phyloP scores from a whole-genome alignment of 306 rosid genomes.

The Senna tora region DNA sequence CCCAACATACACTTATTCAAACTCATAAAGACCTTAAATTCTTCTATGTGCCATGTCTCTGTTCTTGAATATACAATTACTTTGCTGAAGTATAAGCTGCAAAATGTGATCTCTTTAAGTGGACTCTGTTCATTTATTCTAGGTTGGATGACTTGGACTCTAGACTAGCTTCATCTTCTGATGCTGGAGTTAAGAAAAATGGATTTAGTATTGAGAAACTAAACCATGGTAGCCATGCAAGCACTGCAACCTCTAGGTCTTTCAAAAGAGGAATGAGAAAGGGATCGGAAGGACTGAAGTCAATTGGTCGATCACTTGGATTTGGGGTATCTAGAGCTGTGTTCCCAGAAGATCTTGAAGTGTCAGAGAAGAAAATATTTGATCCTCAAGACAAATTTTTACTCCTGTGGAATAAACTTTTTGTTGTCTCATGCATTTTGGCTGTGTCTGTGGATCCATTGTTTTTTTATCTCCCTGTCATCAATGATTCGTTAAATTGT shows the following conservation, averaged over 20 bases:
- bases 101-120: slow-evolving; percentile 26
- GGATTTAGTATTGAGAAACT: slow-evolving; percentile 72
- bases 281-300: slow-evolving; percentile 88
- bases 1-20: not conserved
- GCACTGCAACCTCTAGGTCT: slow-evolving; percentile 69
- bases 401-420: slow-evolving; percentile 64
- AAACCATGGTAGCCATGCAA: slow-evolving; percentile 52
- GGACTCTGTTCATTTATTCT: slow-evolving; percentile 30
- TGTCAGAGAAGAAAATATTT: slow-evolving; percentile 76
- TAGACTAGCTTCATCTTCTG: slow-evolving; percentile 65
- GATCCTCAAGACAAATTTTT: slow-evolving; percentile 89
- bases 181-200: slow-evolving; percentile 53
- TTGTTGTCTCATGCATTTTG: slow-evolving; percentile 72
- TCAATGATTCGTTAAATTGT: slow-evolving; percentile 50
- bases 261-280: slow-evolving; percentile 79
- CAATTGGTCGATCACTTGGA: slow-evolving; percentile 78
- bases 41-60: not conserved
- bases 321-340: slow-evolving; percentile 82
- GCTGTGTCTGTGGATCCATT: slow-evolving; percentile 85
- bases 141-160: slow-evolving; percentile 91
- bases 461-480: slow-evolving; percentile 79
- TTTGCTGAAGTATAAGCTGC: slow-evolving; percentile 21
- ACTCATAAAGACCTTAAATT: not conserved
- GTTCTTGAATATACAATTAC: slow-evolving; percentile 21
- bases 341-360: slow-evolving; percentile 87